A percentile compares a stretch with the other conserved stretches of the same genome.
Conservation (phyloP, 2,329 filamentous ascomycete species). For the Zasmidium cellare region DNA sequence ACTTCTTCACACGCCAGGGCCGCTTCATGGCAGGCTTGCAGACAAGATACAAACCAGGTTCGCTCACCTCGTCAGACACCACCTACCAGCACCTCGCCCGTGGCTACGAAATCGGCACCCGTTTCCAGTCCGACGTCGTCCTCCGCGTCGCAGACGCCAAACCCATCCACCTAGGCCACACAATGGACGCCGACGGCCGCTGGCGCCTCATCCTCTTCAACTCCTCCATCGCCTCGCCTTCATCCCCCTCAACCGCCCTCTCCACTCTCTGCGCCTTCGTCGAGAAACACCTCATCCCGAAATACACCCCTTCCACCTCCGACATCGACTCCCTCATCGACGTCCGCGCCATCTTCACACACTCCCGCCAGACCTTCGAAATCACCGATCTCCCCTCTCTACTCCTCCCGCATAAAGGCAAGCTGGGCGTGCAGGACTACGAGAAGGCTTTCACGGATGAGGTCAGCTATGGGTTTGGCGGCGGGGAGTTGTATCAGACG, state of each 20-base stretch:
- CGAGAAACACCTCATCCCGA: conserved; percentile 22
- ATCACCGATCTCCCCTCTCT: conserved; percentile 44
- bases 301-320: conserved; percentile 40
- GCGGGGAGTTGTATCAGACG: conserved; percentile 50
- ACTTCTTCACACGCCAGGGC: conserved; percentile 32
- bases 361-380: conserved; percentile 27
- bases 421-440: conserved; percentile 35
- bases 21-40: conserved; percentile 36
- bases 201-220: conserved; percentile 37
- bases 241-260: conserved; percentile 21
- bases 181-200: conserved; percentile 34
- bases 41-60: conserved; percentile 29
- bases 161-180: conserved; percentile 35
- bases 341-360: conserved; percentile 41
- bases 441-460: conserved; percentile 51
- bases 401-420: conserved; percentile 45
- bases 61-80: conserved; percentile 24
- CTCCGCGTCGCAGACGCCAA: conserved; percentile 36
- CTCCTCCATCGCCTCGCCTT: conserved; percentile 19
- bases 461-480: conserved; percentile 39
- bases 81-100: conserved; percentile 31
- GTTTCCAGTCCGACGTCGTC: conserved; percentile 35
- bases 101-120: conserved; percentile 33
- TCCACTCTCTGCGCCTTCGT: conserved; percentile 26
- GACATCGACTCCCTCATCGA: conserved; percentile 56